These are phyloP conservation scores for Rhodotorula babjevae DNA, from an alignment of 768 basidiomycete genomes.

Conservation along the genomic window DNA sequence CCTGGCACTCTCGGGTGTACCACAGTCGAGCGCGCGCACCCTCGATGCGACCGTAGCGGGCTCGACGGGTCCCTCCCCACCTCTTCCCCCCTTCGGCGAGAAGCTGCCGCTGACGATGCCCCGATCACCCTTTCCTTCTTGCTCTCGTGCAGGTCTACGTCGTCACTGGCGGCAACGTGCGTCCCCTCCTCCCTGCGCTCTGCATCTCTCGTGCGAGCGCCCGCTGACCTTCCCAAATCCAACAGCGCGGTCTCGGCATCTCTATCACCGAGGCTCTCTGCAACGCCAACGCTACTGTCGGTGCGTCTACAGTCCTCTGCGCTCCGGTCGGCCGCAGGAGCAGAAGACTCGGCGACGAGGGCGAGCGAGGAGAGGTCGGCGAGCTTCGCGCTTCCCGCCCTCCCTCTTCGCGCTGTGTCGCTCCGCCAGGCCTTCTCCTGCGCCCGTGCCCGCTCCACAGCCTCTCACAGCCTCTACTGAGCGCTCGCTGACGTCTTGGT, in stretches of 20 bases:
- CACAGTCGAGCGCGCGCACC: background rate
- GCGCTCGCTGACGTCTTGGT: background rate
- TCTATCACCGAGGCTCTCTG: constrained; percentile 58
- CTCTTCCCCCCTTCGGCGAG: background rate
- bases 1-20: background rate
- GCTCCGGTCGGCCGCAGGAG: too few species aligned
- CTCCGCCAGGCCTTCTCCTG: too few species aligned
- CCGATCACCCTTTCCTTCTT: background rate
- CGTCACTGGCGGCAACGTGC: constrained; percentile 53
- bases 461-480: too few species aligned
- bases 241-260: constrained; percentile 56
- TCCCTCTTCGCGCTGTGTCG: too few species aligned
- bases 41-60: too few species aligned
- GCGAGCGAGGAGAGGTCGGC: too few species aligned
- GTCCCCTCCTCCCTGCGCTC: background rate
- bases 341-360: too few species aligned
- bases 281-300: constrained; percentile 56
- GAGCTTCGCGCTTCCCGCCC: too few species aligned
- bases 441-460: too few species aligned
- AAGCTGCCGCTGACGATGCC: too few species aligned
- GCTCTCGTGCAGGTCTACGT: constrained; percentile 50
- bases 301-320: background rate
- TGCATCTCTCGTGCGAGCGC: background rate
- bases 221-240: background rate
- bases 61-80: too few species aligned